Base-by-base conservation (phyloP, 2,329 filamentous ascomycete genomes). In the Drechslera avenae region DNA sequence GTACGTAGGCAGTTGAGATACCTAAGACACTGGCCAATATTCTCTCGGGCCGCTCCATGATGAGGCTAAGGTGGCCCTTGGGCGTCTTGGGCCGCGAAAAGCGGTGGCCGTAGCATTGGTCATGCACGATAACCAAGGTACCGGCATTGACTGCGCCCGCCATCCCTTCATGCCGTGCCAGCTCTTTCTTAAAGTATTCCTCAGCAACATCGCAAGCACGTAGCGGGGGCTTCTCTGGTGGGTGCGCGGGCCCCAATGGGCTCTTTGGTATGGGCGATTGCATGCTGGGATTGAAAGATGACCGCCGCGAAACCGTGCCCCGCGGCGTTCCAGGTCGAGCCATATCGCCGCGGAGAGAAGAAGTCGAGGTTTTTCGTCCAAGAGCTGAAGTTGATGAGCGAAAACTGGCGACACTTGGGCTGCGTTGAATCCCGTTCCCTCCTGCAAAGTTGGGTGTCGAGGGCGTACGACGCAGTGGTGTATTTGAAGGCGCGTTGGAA, bases 21-120 rank as follows among this genome's bases (percentile, higher is more conserved):
- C 94, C 94, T 41, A 97, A 71, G 0, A 93, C 84, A 53, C 86
- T 86, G 4, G 94, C 94, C 62, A 89, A 89, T 57, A 99, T 86
- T 52, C 94, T 83, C 76, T 99, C 94, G 0, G 94, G 94, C 9
- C 94, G 83, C 75, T 99, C 94, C 40, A 99, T 92, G 59, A 99
- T 96, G 49, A 86, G 89, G 64, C 79, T 85, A 1, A 97, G 80
- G 13, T 83, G 82, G 36, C 78, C 81, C 64, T 88, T 88, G 17
- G 85, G 87, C 1, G 91, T 88, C 62, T 89, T 87, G 3, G 91
- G 91, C 36, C 94, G 83, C 9, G 92, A 90, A 73, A 86, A 99
- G 17, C 91, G 87, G 75, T 99, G 94, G 18, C 93, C 92, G 71
- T 97, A 99, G 74, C 93, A 96, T 45, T 89, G 87, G 76, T 99